phyloP scores from a whole-genome alignment of 169 alveolate genomes.

The Toxoplasma gondii region DNA sequence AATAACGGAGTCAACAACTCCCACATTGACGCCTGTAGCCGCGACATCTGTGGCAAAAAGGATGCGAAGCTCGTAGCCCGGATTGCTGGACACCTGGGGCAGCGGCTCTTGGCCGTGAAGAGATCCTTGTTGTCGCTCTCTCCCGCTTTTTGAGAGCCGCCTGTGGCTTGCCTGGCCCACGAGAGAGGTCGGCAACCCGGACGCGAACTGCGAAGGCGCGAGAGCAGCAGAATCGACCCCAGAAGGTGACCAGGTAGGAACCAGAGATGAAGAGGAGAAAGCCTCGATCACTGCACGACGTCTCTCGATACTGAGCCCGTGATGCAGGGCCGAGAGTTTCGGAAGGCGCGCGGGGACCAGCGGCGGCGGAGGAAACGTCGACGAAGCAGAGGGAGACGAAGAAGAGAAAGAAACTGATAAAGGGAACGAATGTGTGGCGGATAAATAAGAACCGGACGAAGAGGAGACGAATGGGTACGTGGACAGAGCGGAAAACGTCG shows the following conservation, averaged over 20 bases:
- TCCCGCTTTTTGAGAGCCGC: no score
- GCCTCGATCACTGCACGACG: constrained; percentile 51
- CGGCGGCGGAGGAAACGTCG: background rate
- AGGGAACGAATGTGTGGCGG: background rate
- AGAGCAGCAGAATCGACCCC: no score
- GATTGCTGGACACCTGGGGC: no score
- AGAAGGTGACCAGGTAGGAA: no score
- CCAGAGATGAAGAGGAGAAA: background rate
- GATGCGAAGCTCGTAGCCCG: background rate
- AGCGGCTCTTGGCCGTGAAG: no score
- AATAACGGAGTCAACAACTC: constrained; percentile 19
- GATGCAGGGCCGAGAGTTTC: constrained; percentile 41
- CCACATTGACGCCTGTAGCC: constrained; percentile 48
- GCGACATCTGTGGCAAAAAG: constrained; percentile 59
- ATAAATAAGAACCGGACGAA: background rate
- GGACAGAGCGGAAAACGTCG: background rate
- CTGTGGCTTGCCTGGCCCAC: background rate
- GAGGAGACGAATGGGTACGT: background rate
- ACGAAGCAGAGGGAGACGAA: background rate
- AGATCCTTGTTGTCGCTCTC: no score
- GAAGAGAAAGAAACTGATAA: background rate
- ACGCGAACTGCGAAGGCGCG: no score
- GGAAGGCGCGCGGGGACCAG: constrained; percentile 25
- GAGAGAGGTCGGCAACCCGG: background rate
- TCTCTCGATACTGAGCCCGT: constrained; percentile 42